phyloP scores from a whole-genome alignment of 495 filamentous ascomycete genomes.

The Pseudevernia furfuracea region DNA sequence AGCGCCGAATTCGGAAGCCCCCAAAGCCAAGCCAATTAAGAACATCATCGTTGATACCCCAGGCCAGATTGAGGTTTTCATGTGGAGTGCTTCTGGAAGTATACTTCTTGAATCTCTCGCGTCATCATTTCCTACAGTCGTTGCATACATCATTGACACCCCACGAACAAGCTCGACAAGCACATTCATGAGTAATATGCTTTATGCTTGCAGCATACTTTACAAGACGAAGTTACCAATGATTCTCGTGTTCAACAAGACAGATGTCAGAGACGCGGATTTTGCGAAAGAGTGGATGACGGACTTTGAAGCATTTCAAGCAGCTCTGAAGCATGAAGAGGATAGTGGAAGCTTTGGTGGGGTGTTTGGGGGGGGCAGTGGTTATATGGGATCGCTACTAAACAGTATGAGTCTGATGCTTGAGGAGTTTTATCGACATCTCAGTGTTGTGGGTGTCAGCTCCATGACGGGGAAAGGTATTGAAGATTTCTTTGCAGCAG shows the following conservation, averaged over 20 bases:
- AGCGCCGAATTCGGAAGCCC: slow-evolving; percentile 52
- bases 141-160: slow-evolving; percentile 96
- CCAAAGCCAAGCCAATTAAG: slow-evolving; percentile 57
- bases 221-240: slow-evolving; percentile 98
- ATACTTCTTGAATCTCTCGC: slow-evolving; percentile 92
- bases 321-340: slow-evolving; percentile 72
- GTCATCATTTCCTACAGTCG: slow-evolving; percentile 87
- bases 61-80: slow-evolving; percentile 96
- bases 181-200: slow-evolving; percentile 99
- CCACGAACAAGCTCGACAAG: slow-evolving; percentile 84
- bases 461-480: slow-evolving; percentile 89
- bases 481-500: slow-evolving; percentile 85
- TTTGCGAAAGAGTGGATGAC: slow-evolving; percentile 99
- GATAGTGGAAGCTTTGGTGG: slow-evolving; percentile 68
- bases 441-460: slow-evolving; percentile 86
- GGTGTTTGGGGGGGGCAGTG: slow-evolving; percentile 62
- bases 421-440: slow-evolving; percentile 92
- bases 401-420: slow-evolving; percentile 98
- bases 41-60: slow-evolving; percentile 92
- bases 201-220: slow-evolving; percentile 94
- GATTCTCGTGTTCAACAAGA: slow-evolving; percentile 98
- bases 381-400: slow-evolving; percentile 92
- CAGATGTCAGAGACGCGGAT: slow-evolving; percentile 79
- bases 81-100: slow-evolving; percentile 88
- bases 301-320: slow-evolving; percentile 93